A percentile compares a stretch with the other conserved stretches of the same genome.
Conservation (phyloP, 2,329 filamentous ascomycete genomes). For the Blastomyces gilchristii region DNA sequence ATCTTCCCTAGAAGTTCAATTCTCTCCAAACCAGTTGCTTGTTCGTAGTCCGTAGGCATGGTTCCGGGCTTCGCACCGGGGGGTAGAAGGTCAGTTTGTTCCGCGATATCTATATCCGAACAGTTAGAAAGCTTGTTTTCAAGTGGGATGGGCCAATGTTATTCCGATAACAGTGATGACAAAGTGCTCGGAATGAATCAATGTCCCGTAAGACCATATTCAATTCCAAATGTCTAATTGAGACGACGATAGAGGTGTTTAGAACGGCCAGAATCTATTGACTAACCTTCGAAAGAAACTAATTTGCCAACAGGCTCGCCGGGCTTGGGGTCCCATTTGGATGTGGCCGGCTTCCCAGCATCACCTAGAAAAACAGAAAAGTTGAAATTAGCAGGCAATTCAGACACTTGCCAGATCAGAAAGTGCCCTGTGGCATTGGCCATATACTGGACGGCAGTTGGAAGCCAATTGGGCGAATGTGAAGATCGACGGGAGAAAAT, state of each 20-base stretch:
- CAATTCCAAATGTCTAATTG: background rate
- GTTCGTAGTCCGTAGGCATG: constrained; percentile 87
- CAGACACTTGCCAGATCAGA: background rate
- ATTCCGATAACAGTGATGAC: background rate
- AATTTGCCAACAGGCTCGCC: constrained; percentile 33
- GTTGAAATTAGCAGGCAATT: constrained; percentile 7
- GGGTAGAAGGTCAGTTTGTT: constrained; percentile 68
- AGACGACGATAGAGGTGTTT: constrained; percentile 1
- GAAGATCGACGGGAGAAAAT: constrained; percentile 1
- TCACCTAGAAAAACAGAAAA: constrained; percentile 16
- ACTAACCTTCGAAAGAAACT: constrained; percentile 37
- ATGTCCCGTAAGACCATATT: background rate
- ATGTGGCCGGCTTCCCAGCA: constrained; percentile 13
- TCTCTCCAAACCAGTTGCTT: constrained; percentile 94
- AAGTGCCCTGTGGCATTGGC: constrained; percentile 1
- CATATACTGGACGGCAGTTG: constrained; percentile 1
- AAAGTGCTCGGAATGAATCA: background rate
- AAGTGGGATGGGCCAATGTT: background rate
- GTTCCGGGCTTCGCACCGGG: constrained; percentile 73
- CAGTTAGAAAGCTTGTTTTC: constrained; percentile 7
- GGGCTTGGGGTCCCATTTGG: constrained; percentile 34
- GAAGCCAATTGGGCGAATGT: constrained; percentile 8
- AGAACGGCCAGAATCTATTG: constrained; percentile 11
- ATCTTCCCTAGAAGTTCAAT: constrained; percentile 99
- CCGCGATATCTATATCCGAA: constrained; percentile 61